phyloP scores from a whole-genome alignment of 345 rosid species.

The Camelina sativa region DNA sequence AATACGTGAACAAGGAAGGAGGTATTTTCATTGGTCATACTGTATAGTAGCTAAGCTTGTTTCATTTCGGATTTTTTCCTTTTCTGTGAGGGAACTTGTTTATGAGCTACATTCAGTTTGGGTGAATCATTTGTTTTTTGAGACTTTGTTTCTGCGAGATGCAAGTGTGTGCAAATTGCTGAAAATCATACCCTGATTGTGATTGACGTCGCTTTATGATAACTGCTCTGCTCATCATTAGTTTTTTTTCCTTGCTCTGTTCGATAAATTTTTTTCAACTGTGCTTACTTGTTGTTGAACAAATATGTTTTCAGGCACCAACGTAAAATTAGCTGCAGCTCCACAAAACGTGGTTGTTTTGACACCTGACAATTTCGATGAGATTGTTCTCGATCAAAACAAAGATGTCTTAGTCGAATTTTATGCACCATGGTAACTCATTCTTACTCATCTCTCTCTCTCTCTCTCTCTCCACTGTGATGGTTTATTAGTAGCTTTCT shows the following conservation, averaged over 20 bases:
- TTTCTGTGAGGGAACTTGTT: neutral
- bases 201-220: neutral
- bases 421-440: constrained; percentile 90
- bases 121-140: constrained; percentile 4
- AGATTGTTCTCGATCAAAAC: constrained; percentile 77
- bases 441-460: constrained; percentile 21
- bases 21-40: too few relatives aligned
- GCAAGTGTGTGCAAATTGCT: neutral
- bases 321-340: constrained; percentile 76
- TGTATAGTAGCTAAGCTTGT: constrained; percentile 20
- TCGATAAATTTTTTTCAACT: neutral
- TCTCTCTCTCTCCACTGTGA: neutral
- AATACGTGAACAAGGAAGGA: constrained; percentile 92
- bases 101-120: constrained; percentile 10
- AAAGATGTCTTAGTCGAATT: constrained; percentile 98
- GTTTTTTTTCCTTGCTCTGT: too few relatives aligned
- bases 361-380: constrained; percentile 74
- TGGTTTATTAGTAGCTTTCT: constrained; percentile 17
- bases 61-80: neutral
- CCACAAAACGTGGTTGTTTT: constrained; percentile 83
- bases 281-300: neutral
- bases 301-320: constrained; percentile 69
- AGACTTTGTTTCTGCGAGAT: neutral
- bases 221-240: neutral
- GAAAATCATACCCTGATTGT: neutral